phyloP scores from a whole-genome alignment of 2,329 filamentous ascomycete species.

The Monilinia fructicola region DNA sequence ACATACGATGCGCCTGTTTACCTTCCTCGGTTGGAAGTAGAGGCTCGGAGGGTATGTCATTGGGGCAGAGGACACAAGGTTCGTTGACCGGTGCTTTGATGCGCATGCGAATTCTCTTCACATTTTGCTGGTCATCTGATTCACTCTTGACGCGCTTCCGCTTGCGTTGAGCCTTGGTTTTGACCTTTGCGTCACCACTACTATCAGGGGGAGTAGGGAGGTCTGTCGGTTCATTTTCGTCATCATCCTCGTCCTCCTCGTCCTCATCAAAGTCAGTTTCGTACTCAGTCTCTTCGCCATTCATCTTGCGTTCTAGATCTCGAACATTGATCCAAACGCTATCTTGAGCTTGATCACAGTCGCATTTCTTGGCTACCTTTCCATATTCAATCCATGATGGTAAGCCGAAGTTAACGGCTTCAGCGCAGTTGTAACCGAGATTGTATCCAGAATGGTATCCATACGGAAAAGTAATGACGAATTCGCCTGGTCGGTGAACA shows the following conservation, averaged over 20 bases:
- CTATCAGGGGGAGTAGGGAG: constrained; percentile 74
- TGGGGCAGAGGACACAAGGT: constrained; percentile 89
- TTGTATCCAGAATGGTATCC: constrained; percentile 99
- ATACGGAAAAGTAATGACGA: constrained; percentile 97
- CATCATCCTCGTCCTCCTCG: constrained; percentile 63
- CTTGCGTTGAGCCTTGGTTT: constrained; percentile 56
- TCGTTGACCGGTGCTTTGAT: constrained; percentile 68
- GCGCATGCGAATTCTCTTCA: constrained; percentile 76
- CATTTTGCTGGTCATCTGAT: constrained; percentile 40
- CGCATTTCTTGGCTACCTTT: constrained; percentile 92
- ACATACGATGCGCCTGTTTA: constrained; percentile 81
- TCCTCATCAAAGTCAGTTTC: constrained; percentile 75
- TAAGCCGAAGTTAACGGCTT: constrained; percentile 96
- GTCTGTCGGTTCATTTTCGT: constrained; percentile 62
- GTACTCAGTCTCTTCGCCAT: constrained; percentile 84
- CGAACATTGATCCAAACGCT: constrained; percentile 98
- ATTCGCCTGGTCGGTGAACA: constrained; percentile 94
- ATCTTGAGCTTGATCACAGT: constrained; percentile 91
- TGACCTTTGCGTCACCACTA: constrained; percentile 68
- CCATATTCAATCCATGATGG: constrained; percentile 95
- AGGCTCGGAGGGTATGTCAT: constrained; percentile 77
- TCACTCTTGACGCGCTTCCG: constrained; percentile 61
- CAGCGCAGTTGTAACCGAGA: constrained; percentile 95
- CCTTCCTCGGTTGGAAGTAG: constrained; percentile 87
- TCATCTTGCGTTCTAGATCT: constrained; percentile 90